Base-by-base conservation (phyloP, 202 grass and related monocot genomes). In the Setaria italica region DNA sequence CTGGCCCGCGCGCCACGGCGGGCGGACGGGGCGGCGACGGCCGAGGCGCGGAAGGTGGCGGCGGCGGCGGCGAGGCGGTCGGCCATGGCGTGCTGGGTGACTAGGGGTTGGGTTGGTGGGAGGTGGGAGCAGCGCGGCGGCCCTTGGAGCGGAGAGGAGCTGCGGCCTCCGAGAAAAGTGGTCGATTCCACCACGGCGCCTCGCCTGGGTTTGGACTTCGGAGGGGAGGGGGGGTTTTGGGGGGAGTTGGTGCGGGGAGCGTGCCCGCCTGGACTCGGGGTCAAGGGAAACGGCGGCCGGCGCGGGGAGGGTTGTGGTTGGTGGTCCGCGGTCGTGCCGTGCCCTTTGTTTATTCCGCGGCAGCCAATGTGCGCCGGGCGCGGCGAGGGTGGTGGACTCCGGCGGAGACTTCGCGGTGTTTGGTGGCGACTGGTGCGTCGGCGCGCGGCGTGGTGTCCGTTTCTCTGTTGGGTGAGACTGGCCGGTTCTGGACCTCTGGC, bases 1-100 rank as follows among this genome's bases (percentile, higher is more conserved):
- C 15, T 35, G 42, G 63, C 14, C 88, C 76, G 62, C 60, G 86
- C 45, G n/a, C 47, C 55, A 70, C 48, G 35, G 63, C 72, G 80
- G 42, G 70, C 64, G 69, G 69, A 33, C 1, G 71, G 45, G 49
- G 79, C 30, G 34, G 33, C 29, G 55, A 53, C 19, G 59, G 46
- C 77, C 33, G 72, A 75, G 47, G 84, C 39, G 54, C 82, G 78
- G 86, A 88, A 77, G 54, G 79, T 62, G 75, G 89, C 62, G 64
- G 89, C 72, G 30, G 53, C 55, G 58, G 92, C 76, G 16, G 87
- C 71, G 74, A 99, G 84, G 80, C 85, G 91, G 74, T 88, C 88
- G 80, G 95, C 86, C 93, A 93, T 95, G 76, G 63, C n/a, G 85
- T 21, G 21, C n/a, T 62, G 66, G 80, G 63, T 77, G 10, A 30